Evolutionary conservation across 441 rosid genomes (phyloP).

Genomic region (Erysimum cheiri): DNA sequence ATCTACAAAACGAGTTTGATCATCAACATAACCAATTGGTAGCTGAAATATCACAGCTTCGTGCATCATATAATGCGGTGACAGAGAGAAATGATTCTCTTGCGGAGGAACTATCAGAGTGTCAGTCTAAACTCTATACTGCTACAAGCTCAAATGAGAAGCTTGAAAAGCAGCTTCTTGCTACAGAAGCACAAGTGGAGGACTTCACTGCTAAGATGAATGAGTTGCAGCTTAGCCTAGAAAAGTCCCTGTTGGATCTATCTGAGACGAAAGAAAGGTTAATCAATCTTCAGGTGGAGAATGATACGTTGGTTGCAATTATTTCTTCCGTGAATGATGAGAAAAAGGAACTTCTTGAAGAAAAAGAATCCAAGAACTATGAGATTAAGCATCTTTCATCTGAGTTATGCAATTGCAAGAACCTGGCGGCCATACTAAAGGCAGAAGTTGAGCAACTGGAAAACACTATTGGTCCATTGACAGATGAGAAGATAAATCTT

Average conservation of each 20-base stretch:
- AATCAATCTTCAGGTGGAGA: constrained; percentile 61
- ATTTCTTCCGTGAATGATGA: constrained; percentile 62
- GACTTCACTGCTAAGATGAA: constrained; percentile 58
- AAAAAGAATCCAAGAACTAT: constrained; percentile 49
- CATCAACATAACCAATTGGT: constrained; percentile 52
- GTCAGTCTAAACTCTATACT: constrained; percentile 73
- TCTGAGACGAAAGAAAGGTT: constrained; percentile 51
- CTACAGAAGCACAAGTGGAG: constrained; percentile 58
- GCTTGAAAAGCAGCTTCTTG: constrained; percentile 58
- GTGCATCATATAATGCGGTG: constrained; percentile 53
- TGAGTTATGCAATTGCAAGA: constrained; percentile 62
- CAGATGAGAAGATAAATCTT: constrained; percentile 58
- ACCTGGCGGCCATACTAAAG: constrained; percentile 50
- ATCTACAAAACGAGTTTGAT: constrained; percentile 59
- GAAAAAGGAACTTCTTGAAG: constrained; percentile 58
- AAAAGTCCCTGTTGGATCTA: constrained; percentile 63
- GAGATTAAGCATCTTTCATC: constrained; percentile 65
- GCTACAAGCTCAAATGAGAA: constrained; percentile 59
- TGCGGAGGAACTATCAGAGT: constrained; percentile 65
- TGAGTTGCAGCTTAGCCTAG: constrained; percentile 68
- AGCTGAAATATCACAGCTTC: constrained; percentile 63
- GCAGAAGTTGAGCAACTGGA: constrained; percentile 65
- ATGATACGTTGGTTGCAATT: constrained; percentile 54
- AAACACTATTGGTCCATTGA: constrained; percentile 51
- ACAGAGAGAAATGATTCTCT: constrained; percentile 55